These are phyloP conservation scores for Pterulicium gracile DNA, from an alignment of 1,284 basidiomycete genomes.

Conservation along the genomic window DNA sequence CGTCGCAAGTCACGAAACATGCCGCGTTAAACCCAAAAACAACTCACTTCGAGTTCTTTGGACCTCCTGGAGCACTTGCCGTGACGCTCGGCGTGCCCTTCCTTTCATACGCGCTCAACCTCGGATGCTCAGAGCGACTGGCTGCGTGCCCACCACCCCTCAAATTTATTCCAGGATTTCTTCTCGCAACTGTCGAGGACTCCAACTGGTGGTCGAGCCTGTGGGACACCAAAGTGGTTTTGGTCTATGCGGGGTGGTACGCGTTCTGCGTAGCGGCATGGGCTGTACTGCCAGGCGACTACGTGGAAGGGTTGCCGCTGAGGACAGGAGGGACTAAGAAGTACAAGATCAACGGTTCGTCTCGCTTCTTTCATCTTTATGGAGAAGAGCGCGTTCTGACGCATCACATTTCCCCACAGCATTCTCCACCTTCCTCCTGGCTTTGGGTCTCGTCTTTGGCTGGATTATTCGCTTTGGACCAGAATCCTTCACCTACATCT, in stretches of 20 bases:
- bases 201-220: conserved; percentile 58
- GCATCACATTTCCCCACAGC: conserved; percentile 33
- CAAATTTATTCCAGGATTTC: conserved; percentile 22
- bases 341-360: conserved; percentile 93
- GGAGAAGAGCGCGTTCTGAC: conserved; percentile 3
- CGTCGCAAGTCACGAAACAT: too few species aligned
- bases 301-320: conserved; percentile 70
- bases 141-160: conserved; percentile 65
- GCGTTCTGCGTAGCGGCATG: conserved; percentile 77
- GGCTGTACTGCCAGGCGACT: conserved; percentile 80
- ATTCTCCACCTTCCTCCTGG: conserved; percentile 77
- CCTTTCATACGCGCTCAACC: conserved; percentile 74
- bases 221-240: conserved; percentile 71
- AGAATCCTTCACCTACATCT: conserved; percentile 77
- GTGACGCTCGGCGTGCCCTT: conserved; percentile 69
- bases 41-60: conserved; percentile 75
- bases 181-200: conserved; percentile 30
- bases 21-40: conserved; percentile 62
- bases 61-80: conserved; percentile 70
- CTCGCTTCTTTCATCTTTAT: conserved; percentile 4
- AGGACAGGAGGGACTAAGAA: conserved; percentile 69
- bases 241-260: conserved; percentile 87
- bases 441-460: conserved; percentile 61
- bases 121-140: conserved; percentile 71
- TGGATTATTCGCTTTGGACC: conserved; percentile 69